A percentile compares a stretch with the other conserved stretches of the same genome.
These are phyloP conservation scores for Fraxinus xanthoxyloides DNA, from an alignment of 305 asterid genomes.

Conservation along the genomic window DNA sequence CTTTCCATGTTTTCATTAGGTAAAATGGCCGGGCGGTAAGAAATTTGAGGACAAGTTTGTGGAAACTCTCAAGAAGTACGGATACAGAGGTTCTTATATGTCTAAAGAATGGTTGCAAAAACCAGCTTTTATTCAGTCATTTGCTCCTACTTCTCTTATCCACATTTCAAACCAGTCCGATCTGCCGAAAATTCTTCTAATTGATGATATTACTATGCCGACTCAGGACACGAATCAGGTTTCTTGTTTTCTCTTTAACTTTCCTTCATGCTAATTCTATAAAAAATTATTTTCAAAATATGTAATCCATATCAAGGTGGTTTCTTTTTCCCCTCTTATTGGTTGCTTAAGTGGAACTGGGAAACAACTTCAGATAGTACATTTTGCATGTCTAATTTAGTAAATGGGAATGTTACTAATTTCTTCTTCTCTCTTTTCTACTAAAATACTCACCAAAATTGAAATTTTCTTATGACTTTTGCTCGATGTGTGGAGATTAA, in stretches of 20 bases:
- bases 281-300: background rate
- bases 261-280: background rate
- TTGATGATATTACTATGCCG: conserved; percentile 45
- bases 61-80: conserved; percentile 63
- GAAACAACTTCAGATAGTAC: background rate
- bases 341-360: background rate
- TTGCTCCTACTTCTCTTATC: conserved; percentile 86
- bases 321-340: background rate
- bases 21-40: conserved; percentile 81
- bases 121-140: conserved; percentile 87
- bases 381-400: background rate
- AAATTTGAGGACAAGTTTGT: conserved; percentile 86
- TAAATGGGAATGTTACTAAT: background rate
- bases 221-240: conserved; percentile 99
- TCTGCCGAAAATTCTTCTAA: conserved; percentile 80
- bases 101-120: conserved; percentile 80
- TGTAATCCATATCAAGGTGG: background rate
- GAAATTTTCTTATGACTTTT: background rate
- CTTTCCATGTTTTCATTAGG: conserved; percentile 39
- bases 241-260: background rate
- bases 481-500: background rate
- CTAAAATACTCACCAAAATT: background rate
- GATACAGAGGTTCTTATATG: conserved; percentile 80
- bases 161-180: conserved; percentile 67
- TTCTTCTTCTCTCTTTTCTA: background rate